A percentile compares a stretch with the other conserved stretches of the same genome.
These are phyloP conservation scores for Aphanoascus verrucosus DNA, from an alignment of 2,329 filamentous ascomycete species.

Conservation along the genomic window DNA sequence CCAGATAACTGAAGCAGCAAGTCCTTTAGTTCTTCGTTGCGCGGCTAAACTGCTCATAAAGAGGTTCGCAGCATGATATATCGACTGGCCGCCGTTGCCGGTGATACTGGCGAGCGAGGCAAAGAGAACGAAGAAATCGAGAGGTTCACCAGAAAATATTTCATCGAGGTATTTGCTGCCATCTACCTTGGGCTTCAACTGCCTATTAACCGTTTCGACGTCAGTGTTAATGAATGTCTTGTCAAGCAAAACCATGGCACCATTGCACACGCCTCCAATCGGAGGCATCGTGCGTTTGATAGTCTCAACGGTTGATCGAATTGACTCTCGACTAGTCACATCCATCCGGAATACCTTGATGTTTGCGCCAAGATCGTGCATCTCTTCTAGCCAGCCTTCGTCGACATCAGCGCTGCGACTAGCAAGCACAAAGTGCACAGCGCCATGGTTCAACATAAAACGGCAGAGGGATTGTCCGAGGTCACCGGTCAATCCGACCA, in stretches of 20 bases:
- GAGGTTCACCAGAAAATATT: slow-evolving; percentile 20
- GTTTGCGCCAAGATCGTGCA: slow-evolving; percentile 12
- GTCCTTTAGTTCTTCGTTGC: background rate
- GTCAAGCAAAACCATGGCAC: slow-evolving; percentile 38
- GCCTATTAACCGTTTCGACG: slow-evolving; percentile 23
- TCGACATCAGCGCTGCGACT: slow-evolving; percentile 12
- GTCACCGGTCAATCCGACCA: slow-evolving; percentile 25
- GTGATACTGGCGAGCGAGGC: slow-evolving; percentile 12
- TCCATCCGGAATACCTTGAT: slow-evolving; percentile 14
- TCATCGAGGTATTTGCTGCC: slow-evolving; percentile 25
- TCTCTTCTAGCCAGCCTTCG: background rate
- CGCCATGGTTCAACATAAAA: slow-evolving; percentile 26
- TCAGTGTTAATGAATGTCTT: slow-evolving; percentile 25
- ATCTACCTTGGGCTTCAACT: slow-evolving; percentile 32
- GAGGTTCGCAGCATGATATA: slow-evolving; percentile 15
- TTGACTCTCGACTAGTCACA: slow-evolving; percentile 13
- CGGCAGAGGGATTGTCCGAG: slow-evolving; percentile 23
- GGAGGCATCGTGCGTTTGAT: slow-evolving; percentile 20
- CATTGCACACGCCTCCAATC: slow-evolving; percentile 32
- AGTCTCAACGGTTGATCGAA: slow-evolving; percentile 9
- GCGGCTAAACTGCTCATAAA: slow-evolving; percentile 32
- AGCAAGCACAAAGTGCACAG: slow-evolving; percentile 16
- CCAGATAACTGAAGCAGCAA: slow-evolving; percentile 5
- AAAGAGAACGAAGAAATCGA: slow-evolving; percentile 15
- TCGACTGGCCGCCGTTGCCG: slow-evolving; percentile 16